Conservation (phyloP, 139 green algal genomes). For the Closterium sp. region DNA sequence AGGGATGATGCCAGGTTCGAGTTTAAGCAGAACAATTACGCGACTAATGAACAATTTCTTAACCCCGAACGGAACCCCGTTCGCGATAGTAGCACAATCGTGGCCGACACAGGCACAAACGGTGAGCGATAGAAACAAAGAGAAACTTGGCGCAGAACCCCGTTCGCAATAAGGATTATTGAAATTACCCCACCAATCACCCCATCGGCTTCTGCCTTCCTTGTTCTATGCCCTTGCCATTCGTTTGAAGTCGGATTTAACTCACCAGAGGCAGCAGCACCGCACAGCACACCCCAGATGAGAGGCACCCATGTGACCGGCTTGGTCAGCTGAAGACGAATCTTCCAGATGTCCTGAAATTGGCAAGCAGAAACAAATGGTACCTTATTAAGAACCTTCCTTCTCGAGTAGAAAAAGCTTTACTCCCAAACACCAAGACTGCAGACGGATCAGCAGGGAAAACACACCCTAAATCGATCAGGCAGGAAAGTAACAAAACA, state of each 20-base stretch:
- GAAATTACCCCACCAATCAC: no score
- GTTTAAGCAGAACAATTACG: no score
- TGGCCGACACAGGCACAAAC: neutral
- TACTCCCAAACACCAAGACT: neutral
- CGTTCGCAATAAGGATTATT: no score
- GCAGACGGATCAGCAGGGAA: neutral
- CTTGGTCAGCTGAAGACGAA: conserved; percentile 96
- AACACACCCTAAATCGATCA: neutral
- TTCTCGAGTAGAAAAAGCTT: neutral
- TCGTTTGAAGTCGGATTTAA: neutral
- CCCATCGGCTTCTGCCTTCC: neutral
- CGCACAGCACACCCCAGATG: conserved; percentile 97
- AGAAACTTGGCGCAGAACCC: no score
- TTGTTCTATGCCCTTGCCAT: neutral
- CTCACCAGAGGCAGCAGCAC: conserved; percentile 83
- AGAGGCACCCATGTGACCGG: conserved; percentile 98
- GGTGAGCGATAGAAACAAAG: neutral
- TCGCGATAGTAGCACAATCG: no score
- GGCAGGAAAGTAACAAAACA: neutral
- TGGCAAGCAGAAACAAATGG: neutral
- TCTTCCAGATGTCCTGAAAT: conserved; percentile 86
- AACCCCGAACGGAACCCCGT: no score
- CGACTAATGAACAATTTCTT: no score
- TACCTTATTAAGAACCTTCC: neutral
- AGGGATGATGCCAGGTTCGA: no score